A percentile compares a stretch with the other conserved stretches of the same genome.
phyloP scores from a whole-genome alignment of 805 yeast species.

The Candida jianshihensis region DNA sequence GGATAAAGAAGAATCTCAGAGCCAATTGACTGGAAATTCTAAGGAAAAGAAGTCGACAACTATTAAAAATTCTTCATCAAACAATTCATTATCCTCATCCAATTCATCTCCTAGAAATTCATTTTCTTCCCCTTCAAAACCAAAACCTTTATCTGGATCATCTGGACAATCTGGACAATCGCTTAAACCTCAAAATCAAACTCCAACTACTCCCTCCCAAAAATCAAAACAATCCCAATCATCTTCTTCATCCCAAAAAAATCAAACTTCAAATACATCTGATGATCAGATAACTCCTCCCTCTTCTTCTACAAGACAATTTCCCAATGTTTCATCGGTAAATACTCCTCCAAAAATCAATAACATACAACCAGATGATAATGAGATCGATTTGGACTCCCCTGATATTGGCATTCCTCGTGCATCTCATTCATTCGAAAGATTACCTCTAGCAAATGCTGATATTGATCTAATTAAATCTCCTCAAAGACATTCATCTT shows the following conservation, averaged over 20 bases:
- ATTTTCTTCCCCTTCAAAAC: conserved; percentile 11
- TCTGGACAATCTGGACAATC: background rate
- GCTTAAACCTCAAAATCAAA: background rate
- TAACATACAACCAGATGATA: conserved; percentile 3
- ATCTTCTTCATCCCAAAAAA: background rate
- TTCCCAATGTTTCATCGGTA: no score
- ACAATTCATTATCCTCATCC: conserved; percentile 4
- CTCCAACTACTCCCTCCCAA: background rate
- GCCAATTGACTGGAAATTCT: no score
- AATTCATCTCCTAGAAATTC: conserved; percentile 20
- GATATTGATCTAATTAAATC: conserved; percentile 77
- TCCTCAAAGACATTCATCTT: conserved; percentile 89
- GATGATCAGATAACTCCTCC: conserved; percentile 15
- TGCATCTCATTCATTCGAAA: conserved; percentile 47
- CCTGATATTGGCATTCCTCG: conserved; percentile 27
- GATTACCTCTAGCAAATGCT: conserved; percentile 53
- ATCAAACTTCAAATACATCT: conserved; percentile 5
- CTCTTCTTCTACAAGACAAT: no score
- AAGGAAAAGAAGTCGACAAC: background rate
- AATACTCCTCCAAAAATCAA: no score
- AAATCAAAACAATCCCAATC: conserved; percentile 1
- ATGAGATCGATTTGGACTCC: conserved; percentile 4
- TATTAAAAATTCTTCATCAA: conserved; percentile 2
- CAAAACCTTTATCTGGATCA: conserved; percentile 8
- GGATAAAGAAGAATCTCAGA: conserved; percentile 13